These are phyloP conservation scores for Epichloe elymi DNA, from an alignment of 2,329 filamentous ascomycete species.

Conservation along the genomic window DNA sequence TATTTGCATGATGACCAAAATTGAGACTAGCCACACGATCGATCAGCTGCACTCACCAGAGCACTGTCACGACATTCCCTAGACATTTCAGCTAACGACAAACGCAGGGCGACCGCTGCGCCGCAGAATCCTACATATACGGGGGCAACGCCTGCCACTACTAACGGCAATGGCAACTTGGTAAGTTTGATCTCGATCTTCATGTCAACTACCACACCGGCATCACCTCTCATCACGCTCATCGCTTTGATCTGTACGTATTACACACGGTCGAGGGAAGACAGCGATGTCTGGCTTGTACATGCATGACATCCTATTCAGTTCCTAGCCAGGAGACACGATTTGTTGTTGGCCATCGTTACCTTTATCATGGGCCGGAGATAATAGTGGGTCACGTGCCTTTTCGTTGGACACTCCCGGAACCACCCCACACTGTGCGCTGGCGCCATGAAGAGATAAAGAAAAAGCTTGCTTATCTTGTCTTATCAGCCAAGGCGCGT, in stretches of 20 bases:
- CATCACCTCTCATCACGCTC: background rate
- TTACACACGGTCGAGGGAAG: background rate
- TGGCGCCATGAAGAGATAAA: background rate
- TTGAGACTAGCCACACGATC: background rate
- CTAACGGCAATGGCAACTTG: conserved; percentile 26
- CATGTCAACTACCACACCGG: background rate
- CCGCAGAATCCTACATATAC: conserved; percentile 14
- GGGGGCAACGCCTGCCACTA: conserved; percentile 26
- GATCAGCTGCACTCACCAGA: background rate
- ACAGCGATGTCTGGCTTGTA: background rate
- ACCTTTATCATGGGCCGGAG: conserved; percentile 7
- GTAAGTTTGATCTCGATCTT: conserved; percentile 17
- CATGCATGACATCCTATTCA: background rate
- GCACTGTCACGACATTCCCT: background rate
- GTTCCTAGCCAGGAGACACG: background rate
- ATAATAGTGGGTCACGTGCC: conserved; percentile 17
- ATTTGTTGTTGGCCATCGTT: background rate
- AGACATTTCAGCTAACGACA: conserved; percentile 4
- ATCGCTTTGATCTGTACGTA: background rate
- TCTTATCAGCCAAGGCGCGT: conserved; percentile 23
- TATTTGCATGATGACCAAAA: too few relatives aligned
- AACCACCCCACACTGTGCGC: background rate
- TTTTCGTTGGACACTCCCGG: conserved; percentile 9
- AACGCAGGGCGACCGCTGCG: conserved; percentile 8
- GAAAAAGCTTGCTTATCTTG: conserved; percentile 15